Conservation (phyloP, 2,329 filamentous ascomycete genomes). For the Aureobasidium musti region DNA sequence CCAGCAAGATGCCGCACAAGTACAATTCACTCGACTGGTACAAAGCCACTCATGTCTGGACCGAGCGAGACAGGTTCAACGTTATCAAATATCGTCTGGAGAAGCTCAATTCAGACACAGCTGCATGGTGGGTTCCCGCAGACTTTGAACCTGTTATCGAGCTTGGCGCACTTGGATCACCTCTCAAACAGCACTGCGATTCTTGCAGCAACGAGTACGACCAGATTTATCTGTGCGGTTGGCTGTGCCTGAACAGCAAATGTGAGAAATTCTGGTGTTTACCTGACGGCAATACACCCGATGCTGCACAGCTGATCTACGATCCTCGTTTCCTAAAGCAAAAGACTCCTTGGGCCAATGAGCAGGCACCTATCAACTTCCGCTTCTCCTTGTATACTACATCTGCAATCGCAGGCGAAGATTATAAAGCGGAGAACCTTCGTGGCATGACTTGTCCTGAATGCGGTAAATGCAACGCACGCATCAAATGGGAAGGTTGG, state of each 20-base stretch:
- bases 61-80: constrained; percentile 49
- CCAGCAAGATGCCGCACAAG: constrained; percentile 55
- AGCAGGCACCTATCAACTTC: constrained; percentile 41
- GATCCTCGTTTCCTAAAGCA: constrained; percentile 59
- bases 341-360: constrained; percentile 49
- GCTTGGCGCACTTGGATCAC: constrained; percentile 25
- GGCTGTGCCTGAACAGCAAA: constrained; percentile 59
- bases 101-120: constrained; percentile 55
- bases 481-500: constrained; percentile 64
- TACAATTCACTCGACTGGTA: constrained; percentile 71
- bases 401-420: constrained; percentile 47
- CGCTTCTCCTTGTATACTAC: constrained; percentile 39
- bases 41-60: constrained; percentile 68
- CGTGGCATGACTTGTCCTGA: constrained; percentile 66
- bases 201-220: constrained; percentile 40
- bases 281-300: constrained; percentile 39
- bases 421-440: constrained; percentile 57
- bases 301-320: constrained; percentile 52
- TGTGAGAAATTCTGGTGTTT: constrained; percentile 62
- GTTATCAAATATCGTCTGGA: constrained; percentile 65
- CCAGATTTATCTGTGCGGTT: constrained; percentile 52
- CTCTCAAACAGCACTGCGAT: constrained; percentile 41
- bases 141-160: neutral
- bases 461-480: constrained; percentile 63
- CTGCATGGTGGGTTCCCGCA: constrained; percentile 43